phyloP scores from a whole-genome alignment of 1,139 yeast species.

The Candida sanyaensis region DNA sequence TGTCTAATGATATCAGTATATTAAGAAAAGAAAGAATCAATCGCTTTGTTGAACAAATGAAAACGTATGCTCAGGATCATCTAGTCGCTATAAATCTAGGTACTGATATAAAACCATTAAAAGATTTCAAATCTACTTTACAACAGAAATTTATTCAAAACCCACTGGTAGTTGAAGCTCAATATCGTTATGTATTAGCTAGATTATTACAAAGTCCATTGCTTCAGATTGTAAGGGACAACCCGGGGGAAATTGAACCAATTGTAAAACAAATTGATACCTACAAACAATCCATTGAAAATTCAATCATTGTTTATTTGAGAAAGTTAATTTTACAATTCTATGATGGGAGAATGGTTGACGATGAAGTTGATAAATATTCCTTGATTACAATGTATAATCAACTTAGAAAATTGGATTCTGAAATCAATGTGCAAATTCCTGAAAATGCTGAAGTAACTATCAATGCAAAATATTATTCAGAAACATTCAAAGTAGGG shows the following conservation, averaged over 20 bases:
- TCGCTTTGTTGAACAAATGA: constrained; percentile 20
- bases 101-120: constrained; percentile 3
- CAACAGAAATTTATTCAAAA: constrained; percentile 25
- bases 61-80: constrained; percentile 19
- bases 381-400: constrained; percentile 24
- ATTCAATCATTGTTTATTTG: constrained; percentile 18
- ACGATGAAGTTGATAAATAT: constrained; percentile 28
- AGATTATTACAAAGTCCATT: constrained; percentile 21
- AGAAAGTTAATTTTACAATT: constrained; percentile 20
- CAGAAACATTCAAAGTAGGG: constrained; percentile 27
- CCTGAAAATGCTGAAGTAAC: constrained; percentile 21
- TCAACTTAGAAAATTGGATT: constrained; percentile 12
- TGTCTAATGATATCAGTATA: constrained; percentile 18
- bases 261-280: constrained; percentile 10
- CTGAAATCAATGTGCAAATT: constrained; percentile 1
- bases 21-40: constrained; percentile 15
- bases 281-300: constrained; percentile 13
- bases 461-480: constrained; percentile 28
- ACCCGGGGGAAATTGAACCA: constrained; percentile 3
- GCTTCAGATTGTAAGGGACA: constrained; percentile 10
- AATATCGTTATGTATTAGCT: constrained; percentile 30
- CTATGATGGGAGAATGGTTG: constrained; percentile 5
- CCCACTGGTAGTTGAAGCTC: constrained; percentile 22
- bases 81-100: constrained; percentile 12
- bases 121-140: constrained; percentile 12